Conservation (phyloP, 257 asterid genomes). For the Perilla frutescens region DNA sequence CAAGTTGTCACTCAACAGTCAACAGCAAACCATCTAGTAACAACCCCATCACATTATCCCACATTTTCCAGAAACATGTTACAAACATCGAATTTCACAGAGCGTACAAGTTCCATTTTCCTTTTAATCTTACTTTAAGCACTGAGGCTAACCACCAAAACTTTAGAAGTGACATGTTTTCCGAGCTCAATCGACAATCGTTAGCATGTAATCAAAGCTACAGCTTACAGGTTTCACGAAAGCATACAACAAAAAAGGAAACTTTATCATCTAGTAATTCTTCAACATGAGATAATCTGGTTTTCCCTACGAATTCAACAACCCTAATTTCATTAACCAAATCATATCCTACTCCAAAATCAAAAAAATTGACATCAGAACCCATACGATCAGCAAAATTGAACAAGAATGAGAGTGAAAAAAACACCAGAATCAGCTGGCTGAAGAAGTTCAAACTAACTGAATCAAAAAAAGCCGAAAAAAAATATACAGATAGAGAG, state of each 20-base stretch:
- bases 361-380: constrained; percentile 5
- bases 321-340: constrained; percentile 27
- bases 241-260: not conserved
- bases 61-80: not conserved
- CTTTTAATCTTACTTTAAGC: not conserved
- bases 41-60: not conserved
- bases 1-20: too few species aligned
- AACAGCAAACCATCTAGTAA: not conserved
- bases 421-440: constrained; percentile 19
- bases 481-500: not conserved
- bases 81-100: not conserved
- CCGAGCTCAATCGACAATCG: constrained; percentile 1
- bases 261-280: not conserved
- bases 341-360: constrained; percentile 21
- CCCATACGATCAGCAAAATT: not conserved
- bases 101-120: not conserved
- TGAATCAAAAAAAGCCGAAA: not conserved
- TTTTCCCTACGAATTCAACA: not conserved
- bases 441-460: not conserved
- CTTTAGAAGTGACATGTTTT: not conserved
- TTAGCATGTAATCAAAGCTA: too few species aligned
- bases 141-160: not conserved
- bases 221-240: not conserved
- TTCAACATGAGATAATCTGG: not conserved
- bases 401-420: not conserved